Evolutionary conservation across 768 basidiomycete genomes (phyloP), one percentile per base, ranked within the genome.

Genomic region (Agaricus sinodeliciosus): DNA sequence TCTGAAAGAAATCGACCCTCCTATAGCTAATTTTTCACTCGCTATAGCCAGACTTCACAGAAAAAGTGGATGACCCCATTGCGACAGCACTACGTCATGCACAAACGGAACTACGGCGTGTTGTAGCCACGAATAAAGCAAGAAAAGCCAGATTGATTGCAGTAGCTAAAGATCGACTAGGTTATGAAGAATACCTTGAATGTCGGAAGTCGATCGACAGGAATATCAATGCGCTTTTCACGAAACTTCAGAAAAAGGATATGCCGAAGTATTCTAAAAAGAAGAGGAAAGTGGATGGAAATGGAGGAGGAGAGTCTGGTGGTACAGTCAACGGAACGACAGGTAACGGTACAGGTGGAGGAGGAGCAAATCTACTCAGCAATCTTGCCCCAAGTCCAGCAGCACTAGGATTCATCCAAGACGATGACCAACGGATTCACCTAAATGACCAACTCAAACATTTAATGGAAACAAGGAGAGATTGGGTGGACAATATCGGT

Each of bases 1-100:
- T 51, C 9, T 41, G 19, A 37, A 43, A 16, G 34, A 11, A 22
- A 22, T 40, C 55, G 12, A 48, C 42, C 25, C 26, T 22, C 35
- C 25, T 36, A 51, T n/a, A 26, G 16, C 7, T 15, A 22, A 36
- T 16, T n/a, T 45, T 19, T 49, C 8, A 41, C 9, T 18, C 18
- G 9, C 11, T 15, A 40, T 50, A 89, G 87, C 85, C 87, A 43
- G 82, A 90, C 64, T 90, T 80, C 61, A 72, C 80, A 19, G 76
- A 82, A 42, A 82, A 86, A 55, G 87, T 94, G 35, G 95, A 98
- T 64, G 96, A 99, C 67, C 94, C 94, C 28, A 90, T 99, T 45
- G 86, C 94, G 7, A 84, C 89, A 1, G 87, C 91, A 1, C 79
- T 99, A 0, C 87, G 95, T 2, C 85, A 90, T 40, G 89, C 91